Conservation (phyloP, 331 rosid genomes). For the Spiraea crenata region DNA sequence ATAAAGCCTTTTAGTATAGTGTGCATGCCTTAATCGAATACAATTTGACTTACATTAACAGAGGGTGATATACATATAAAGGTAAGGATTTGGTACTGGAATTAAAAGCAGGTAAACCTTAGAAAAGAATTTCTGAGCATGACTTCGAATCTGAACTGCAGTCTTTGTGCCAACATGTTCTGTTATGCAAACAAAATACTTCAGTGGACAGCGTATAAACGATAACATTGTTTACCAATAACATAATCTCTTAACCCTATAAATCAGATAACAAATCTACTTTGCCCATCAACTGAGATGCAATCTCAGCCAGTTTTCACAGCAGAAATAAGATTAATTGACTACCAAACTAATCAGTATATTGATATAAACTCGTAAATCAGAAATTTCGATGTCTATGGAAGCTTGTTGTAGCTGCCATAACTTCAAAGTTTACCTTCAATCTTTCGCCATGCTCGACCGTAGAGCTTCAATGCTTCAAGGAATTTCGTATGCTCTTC, state of each 20-base stretch:
- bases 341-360: neutral
- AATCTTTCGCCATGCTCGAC: slow-evolving; percentile 85
- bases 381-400: too few species aligned
- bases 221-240: neutral
- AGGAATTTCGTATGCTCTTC: slow-evolving; percentile 82
- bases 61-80: slow-evolving; percentile 26
- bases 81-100: slow-evolving; percentile 35
- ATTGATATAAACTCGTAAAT: too few species aligned
- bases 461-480: slow-evolving; percentile 73
- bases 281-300: neutral
- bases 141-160: slow-evolving; percentile 83
- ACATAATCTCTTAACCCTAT: neutral
- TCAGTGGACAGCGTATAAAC: neutral
- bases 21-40: slow-evolving; percentile 28
- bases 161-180: slow-evolving; percentile 76
- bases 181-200: slow-evolving; percentile 26
- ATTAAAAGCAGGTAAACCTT: slow-evolving; percentile 41
- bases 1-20: slow-evolving; percentile 22
- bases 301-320: neutral
- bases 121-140: slow-evolving; percentile 72
- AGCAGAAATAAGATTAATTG: neutral
- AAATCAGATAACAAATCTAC: neutral
- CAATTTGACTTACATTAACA: slow-evolving; percentile 20
- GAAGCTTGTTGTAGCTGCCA: neutral
- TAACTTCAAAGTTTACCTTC: slow-evolving; percentile 47